Evolutionary conservation across 495 filamentous ascomycete genomes (phyloP), one percentile per base, ranked within the genome.

Genomic region (Friedmanniomyces simplex): DNA sequence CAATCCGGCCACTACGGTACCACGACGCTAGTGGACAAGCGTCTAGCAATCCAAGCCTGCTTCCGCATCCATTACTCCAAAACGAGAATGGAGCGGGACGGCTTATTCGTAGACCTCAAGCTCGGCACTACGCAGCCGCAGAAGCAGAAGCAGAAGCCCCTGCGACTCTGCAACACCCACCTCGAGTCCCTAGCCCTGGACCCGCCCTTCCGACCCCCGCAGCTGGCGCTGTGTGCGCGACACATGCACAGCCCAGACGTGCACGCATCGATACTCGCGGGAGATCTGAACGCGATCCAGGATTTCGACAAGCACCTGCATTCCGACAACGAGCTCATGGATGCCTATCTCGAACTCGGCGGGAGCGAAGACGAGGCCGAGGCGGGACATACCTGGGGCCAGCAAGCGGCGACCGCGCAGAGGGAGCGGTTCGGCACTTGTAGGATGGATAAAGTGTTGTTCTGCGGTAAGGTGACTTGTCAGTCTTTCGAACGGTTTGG

Each of bases 241-340:
- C 69, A 71, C 45, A 68, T 82, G 63, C 69, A 65, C 1, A 67
- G 59, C 6, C 36, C 45, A 0, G 48, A 25, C 12, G 67, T 67
- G 0, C 46, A 68, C 28, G 73, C 57, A 2, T 73, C 69, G 2
- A 43, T 78, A 58, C 24, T 73, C 58, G 58, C 72, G 0, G 80
- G 79, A 0, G 78, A 82, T 61, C 68, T 80, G 28, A 82, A 83
- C 47, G 79, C 80, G 14, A 79, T 81, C 48, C 67, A 81, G 60
- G 66, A 68, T 13, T 79, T 73, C 69, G 79, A 82, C 63, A 58
- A 61, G 39, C 71, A 70, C 7, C 64, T 79, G 12, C 76, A 74
- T 45, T 39, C 43, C 10, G 72, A 74, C 8, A 75, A 79, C 59
- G 67, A 63, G 1, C 70, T 82, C 0, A 64, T 66, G 43, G 79